These are phyloP conservation scores for Phytopythium oedochilum DNA, from an alignment of 352 stramenopile genomes.

Conservation along the genomic window DNA sequence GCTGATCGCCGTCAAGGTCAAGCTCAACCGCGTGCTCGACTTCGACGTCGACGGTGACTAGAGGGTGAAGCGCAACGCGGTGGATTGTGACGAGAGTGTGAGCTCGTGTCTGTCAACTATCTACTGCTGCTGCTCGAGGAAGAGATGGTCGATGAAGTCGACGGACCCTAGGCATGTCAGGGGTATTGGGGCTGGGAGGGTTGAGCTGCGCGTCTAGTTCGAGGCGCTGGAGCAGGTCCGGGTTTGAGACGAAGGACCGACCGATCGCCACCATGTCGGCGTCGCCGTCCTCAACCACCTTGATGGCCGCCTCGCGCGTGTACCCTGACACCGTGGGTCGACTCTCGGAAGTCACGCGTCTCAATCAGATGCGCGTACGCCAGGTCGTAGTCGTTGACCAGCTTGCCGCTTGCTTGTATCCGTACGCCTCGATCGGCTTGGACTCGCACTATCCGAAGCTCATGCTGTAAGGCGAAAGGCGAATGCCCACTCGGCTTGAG, in stretches of 20 bases:
- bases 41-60: neutral
- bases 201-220: slow-evolving; percentile 31
- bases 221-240: slow-evolving; percentile 32
- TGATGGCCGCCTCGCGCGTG: slow-evolving; percentile 20
- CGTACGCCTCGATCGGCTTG: slow-evolving; percentile 31
- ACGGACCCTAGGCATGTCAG: slow-evolving; percentile 25
- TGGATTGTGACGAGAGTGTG: neutral
- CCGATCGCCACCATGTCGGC: slow-evolving; percentile 42
- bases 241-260: slow-evolving; percentile 47
- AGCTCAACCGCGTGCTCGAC: slow-evolving; percentile 23
- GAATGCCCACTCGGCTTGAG: slow-evolving; percentile 28
- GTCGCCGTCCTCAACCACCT: slow-evolving; percentile 27
- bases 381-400: slow-evolving; percentile 36
- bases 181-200: slow-evolving; percentile 25
- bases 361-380: slow-evolving; percentile 49
- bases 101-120: too few relatives aligned
- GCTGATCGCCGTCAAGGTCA: slow-evolving; percentile 79
- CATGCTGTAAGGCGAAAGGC: slow-evolving; percentile 24
- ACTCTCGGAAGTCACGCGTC: slow-evolving; percentile 30
- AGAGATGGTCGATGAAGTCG: slow-evolving; percentile 38
- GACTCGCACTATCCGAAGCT: slow-evolving; percentile 33
- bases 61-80: neutral
- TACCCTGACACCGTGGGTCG: slow-evolving; percentile 22
- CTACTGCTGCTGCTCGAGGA: slow-evolving; percentile 15
- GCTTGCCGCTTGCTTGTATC: slow-evolving; percentile 21